Conservation (phyloP, 2,329 filamentous ascomycete genomes). For the Berkeleyomyces rouxiae region DNA sequence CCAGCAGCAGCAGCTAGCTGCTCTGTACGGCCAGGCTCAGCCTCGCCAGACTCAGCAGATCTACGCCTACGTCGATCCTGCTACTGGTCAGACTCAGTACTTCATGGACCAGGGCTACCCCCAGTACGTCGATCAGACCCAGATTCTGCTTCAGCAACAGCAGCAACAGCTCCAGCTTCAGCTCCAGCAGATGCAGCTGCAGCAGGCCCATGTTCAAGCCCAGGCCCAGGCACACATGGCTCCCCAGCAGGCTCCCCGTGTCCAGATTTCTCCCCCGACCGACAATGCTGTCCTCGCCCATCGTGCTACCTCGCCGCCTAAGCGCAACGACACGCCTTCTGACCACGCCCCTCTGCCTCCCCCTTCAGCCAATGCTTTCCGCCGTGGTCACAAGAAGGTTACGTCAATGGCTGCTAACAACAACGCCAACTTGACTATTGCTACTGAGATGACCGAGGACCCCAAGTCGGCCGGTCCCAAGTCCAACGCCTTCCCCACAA, state of each 20-base stretch:
- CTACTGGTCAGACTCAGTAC: conserved; percentile 70
- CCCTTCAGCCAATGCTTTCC: conserved; percentile 80
- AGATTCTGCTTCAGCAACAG: conserved; percentile 27
- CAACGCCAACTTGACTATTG: conserved; percentile 31
- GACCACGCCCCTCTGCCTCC: conserved; percentile 59
- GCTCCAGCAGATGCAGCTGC: conserved; percentile 21
- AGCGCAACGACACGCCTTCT: conserved; percentile 51
- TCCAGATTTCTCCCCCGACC: conserved; percentile 69
- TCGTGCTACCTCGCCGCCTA: conserved; percentile 51
- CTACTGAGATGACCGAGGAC: conserved; percentile 23
- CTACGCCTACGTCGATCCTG: conserved; percentile 66
- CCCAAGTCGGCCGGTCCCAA: conserved; percentile 52
- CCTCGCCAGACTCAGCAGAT: conserved; percentile 22
- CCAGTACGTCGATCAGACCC: conserved; percentile 22
- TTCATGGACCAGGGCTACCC: conserved; percentile 51
- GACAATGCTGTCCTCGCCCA: conserved; percentile 33
- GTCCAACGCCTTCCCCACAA: conserved; percentile 67
- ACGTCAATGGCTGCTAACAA: conserved; percentile 43
- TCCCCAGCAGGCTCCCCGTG: conserved; percentile 34
- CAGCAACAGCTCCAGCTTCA: conserved; percentile 29
- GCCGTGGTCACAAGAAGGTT: conserved; percentile 83
- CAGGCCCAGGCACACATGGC: conserved; percentile 13
- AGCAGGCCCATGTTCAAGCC: conserved; percentile 22
- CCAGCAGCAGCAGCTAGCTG: conserved; percentile 27
- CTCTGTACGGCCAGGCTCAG: conserved; percentile 18